These are phyloP conservation scores for Colletotrichum lindemuthianum DNA, from an alignment of 2,329 filamentous ascomycete genomes.

Conservation along the genomic window DNA sequence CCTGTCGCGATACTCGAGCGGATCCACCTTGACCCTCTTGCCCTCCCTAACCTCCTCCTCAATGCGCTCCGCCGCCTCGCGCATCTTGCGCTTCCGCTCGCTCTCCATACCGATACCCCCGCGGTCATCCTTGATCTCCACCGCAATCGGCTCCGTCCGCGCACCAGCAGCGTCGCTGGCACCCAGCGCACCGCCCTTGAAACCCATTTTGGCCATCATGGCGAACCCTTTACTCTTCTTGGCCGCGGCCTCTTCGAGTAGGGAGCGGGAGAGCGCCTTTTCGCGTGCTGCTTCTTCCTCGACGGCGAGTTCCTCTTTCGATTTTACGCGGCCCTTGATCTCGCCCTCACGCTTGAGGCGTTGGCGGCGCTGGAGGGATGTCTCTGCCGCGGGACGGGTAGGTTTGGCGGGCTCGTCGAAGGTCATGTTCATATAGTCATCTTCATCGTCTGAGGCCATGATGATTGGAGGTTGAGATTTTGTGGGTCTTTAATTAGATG, in stretches of 20 bases:
- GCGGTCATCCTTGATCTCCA: slow-evolving; percentile 81
- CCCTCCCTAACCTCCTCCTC: slow-evolving; percentile 53
- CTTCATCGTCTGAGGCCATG: slow-evolving; percentile 71
- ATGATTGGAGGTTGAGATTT: neutral
- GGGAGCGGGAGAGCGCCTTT: slow-evolving; percentile 77
- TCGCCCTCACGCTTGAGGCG: slow-evolving; percentile 72
- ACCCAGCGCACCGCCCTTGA: slow-evolving; percentile 81
- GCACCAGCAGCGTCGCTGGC: slow-evolving; percentile 61
- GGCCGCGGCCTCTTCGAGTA: slow-evolving; percentile 67
- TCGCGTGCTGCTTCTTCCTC: slow-evolving; percentile 79
- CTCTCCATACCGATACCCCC: slow-evolving; percentile 86
- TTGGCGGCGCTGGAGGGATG: slow-evolving; percentile 64
- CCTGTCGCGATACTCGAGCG: slow-evolving; percentile 78
- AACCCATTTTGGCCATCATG: slow-evolving; percentile 98
- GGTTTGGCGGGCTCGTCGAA: slow-evolving; percentile 74
- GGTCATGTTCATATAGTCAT: slow-evolving; percentile 98
- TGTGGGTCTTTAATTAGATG: neutral
- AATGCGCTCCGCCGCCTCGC: slow-evolving; percentile 67
- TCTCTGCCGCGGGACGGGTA: slow-evolving; percentile 50
- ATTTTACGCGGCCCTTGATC: slow-evolving; percentile 74
- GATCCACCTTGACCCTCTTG: slow-evolving; percentile 72
- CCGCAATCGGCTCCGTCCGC: slow-evolving; percentile 75
- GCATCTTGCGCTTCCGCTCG: slow-evolving; percentile 81
- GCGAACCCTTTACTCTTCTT: slow-evolving; percentile 85
- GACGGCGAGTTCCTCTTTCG: slow-evolving; percentile 84